These are phyloP conservation scores for Globisporangium paroecandrum DNA, from an alignment of 352 stramenopile genomes.

Conservation along the genomic window DNA sequence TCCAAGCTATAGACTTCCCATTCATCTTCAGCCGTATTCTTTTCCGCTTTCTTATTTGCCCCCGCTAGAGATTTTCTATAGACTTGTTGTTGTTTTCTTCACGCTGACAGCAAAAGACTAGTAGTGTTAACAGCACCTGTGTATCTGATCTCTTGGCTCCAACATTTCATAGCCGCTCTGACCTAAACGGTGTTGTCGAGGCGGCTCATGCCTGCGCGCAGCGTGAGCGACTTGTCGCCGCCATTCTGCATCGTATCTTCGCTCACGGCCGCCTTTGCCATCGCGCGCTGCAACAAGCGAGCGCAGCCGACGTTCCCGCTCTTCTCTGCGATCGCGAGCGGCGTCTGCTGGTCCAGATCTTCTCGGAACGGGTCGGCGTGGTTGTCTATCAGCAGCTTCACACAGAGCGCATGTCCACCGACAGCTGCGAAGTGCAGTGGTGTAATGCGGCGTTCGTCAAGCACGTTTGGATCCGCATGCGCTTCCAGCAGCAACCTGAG, in stretches of 20 bases:
- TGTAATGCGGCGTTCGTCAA: conserved; percentile 71
- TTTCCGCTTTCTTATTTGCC: background rate
- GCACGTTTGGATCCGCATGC: conserved; percentile 62
- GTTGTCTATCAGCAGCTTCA: conserved; percentile 78
- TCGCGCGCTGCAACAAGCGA: conserved; percentile 65
- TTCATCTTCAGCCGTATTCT: background rate
- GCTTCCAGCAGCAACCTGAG: conserved; percentile 50
- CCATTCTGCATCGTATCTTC: conserved; percentile 29
- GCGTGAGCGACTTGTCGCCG: conserved; percentile 44
- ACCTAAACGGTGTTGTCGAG: conserved; percentile 71
- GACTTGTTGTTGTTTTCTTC: background rate
- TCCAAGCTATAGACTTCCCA: conserved; percentile 25
- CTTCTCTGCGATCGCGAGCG: conserved; percentile 62
- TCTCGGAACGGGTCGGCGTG: conserved; percentile 79
- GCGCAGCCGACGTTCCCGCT: conserved; percentile 78
- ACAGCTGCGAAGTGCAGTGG: conserved; percentile 71
- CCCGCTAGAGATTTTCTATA: background rate
- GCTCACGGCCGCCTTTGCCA: conserved; percentile 64
- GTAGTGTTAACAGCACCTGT: too few relatives aligned
- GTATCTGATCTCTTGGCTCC: background rate
- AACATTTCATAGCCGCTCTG: background rate
- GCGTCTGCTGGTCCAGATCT: conserved; percentile 71
- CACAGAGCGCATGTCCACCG: conserved; percentile 67
- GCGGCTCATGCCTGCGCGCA: conserved; percentile 51
- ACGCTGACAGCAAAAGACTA: background rate